These are phyloP conservation scores for Ophiognomonia clavigignenti-juglandacearum DNA, from an alignment of 2,329 filamentous ascomycete genomes.

Conservation along the genomic window DNA sequence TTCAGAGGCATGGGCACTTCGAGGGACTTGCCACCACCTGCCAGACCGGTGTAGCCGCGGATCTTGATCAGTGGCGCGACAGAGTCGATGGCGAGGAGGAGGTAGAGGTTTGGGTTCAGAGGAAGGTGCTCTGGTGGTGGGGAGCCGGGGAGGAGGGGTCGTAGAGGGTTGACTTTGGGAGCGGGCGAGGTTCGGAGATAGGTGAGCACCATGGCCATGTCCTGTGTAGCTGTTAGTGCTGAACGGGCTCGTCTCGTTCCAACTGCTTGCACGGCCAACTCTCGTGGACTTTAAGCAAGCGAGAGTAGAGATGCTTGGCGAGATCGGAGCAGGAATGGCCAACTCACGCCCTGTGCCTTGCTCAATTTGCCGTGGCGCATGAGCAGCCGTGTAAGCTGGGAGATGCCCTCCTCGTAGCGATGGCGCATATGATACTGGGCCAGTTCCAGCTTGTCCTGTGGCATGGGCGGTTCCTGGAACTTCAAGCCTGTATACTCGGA, in stretches of 20 bases:
- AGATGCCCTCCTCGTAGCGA: slow-evolving; percentile 79
- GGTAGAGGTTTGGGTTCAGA: slow-evolving; percentile 83
- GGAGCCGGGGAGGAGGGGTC: slow-evolving; percentile 68
- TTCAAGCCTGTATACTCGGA: slow-evolving; percentile 57
- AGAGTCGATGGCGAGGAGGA: slow-evolving; percentile 86
- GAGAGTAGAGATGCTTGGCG: no score
- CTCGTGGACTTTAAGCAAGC: no score
- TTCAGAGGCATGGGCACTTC: slow-evolving; percentile 77
- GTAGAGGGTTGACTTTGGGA: slow-evolving; percentile 67
- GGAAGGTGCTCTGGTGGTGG: slow-evolving; percentile 77
- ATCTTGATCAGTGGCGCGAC: slow-evolving; percentile 85
- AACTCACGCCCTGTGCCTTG: slow-evolving; percentile 76
- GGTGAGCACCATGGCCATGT: slow-evolving; percentile 80
- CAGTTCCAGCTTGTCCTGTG: slow-evolving; percentile 42
- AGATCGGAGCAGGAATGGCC: no score
- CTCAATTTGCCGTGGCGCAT: slow-evolving; percentile 91
- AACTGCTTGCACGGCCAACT: not conserved
- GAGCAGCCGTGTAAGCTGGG: slow-evolving; percentile 83
- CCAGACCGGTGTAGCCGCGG: slow-evolving; percentile 67
- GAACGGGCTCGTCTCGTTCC: not conserved
- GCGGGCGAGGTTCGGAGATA: slow-evolving; percentile 79
- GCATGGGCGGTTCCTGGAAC: slow-evolving; percentile 66
- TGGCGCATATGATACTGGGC: slow-evolving; percentile 62
- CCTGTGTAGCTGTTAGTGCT: slow-evolving; percentile 42
- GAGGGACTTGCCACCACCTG: slow-evolving; percentile 79